These are phyloP conservation scores for Sugiyamaella grinbergsii DNA, from an alignment of 1,139 yeast species.

Conservation along the genomic window DNA sequence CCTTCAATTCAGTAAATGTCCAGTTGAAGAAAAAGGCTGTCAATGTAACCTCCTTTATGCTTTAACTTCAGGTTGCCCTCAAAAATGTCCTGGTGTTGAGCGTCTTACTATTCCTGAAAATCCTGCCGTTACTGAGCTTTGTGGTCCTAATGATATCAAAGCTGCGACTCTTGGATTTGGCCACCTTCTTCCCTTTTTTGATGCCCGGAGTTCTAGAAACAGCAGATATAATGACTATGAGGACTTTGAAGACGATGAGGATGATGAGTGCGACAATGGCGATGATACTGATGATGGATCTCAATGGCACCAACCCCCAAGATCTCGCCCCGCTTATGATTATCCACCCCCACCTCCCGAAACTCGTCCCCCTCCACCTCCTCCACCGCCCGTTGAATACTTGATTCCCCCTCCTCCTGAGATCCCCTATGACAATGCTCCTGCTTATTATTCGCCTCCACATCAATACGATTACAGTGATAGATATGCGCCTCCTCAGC, in stretches of 20 bases:
- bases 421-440: slow-evolving; percentile 5
- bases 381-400: slow-evolving; percentile 16
- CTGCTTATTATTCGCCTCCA: slow-evolving; percentile 13
- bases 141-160: slow-evolving; percentile 27
- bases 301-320: slow-evolving; percentile 16
- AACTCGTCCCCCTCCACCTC: no score
- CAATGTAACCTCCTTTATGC: slow-evolving; percentile 32
- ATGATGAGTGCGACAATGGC: slow-evolving; percentile 40
- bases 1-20: slow-evolving; percentile 28
- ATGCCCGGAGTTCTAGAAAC: slow-evolving; percentile 13
- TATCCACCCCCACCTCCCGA: slow-evolving; percentile 16
- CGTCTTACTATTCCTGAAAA: slow-evolving; percentile 16
- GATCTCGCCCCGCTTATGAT: slow-evolving; percentile 2
- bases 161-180: slow-evolving; percentile 25
- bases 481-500: slow-evolving; percentile 6
- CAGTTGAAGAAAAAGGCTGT: slow-evolving; percentile 32
- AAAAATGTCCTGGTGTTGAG: slow-evolving; percentile 24
- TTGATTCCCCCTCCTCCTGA: slow-evolving; percentile 7
- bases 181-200: slow-evolving; percentile 27
- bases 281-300: slow-evolving; percentile 39
- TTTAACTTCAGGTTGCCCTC: slow-evolving; percentile 30
- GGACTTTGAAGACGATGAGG: slow-evolving; percentile 32
- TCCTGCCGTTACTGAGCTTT: slow-evolving; percentile 26
- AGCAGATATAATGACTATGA: slow-evolving; percentile 18
- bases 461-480: slow-evolving; percentile 7